Evolutionary conservation across 2,329 filamentous ascomycete species (phyloP).

Genomic region (Incumbomyces lentus): DNA sequence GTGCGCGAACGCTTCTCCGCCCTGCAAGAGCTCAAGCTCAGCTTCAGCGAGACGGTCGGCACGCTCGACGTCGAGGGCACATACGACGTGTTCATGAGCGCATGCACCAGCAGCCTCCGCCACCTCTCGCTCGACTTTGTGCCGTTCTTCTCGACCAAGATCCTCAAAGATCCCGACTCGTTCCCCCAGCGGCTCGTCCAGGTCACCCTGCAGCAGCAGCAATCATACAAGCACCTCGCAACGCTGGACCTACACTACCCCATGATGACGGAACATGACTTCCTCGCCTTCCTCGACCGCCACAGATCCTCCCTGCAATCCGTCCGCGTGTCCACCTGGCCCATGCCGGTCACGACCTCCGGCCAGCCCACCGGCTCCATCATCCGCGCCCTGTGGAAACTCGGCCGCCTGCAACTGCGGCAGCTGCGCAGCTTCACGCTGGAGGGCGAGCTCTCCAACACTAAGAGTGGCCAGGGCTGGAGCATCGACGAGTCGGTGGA

Average conservation of each 20-base stretch:
- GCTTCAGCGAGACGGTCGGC: conserved; percentile 7
- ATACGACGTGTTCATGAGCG: conserved; percentile 1
- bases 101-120: neutral
- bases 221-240: neutral
- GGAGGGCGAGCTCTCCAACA: conserved; percentile 1
- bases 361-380: conserved; percentile 3
- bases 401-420: neutral
- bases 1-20: neutral
- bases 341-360: conserved; percentile 1
- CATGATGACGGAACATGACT: conserved; percentile 5
- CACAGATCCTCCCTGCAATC: neutral
- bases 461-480: neutral
- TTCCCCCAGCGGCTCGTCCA: conserved; percentile 3
- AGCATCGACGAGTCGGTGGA: neutral
- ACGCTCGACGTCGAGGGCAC: conserved; percentile 1
- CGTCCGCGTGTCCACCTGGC: neutral
- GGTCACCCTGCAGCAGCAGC: neutral
- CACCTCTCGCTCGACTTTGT: neutral
- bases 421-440: neutral
- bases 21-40: neutral
- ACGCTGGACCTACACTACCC: neutral
- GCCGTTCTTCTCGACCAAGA: neutral
- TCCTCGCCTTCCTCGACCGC: neutral
- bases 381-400: neutral
- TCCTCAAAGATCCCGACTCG: conserved; percentile 1